Conservation (phyloP, 352 stramenopile species). For the Globisporangium ultimum region DNA sequence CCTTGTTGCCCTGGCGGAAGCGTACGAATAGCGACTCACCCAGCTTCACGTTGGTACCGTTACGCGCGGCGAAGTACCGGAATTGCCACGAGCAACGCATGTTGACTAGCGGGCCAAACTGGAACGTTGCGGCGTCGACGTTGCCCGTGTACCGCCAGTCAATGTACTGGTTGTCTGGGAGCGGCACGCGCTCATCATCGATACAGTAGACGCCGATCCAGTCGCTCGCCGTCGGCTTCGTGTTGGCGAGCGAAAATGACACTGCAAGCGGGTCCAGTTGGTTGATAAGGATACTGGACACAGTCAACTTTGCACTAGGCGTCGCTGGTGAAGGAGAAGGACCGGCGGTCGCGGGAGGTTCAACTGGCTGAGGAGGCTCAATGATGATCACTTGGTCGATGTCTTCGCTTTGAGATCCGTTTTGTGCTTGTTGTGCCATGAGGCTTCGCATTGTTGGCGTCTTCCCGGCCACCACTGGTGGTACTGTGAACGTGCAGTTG, state of each 20-base stretch:
- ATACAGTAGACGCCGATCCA: conserved; percentile 19
- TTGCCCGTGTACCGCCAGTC: conserved; percentile 11
- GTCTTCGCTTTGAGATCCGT: too few species aligned
- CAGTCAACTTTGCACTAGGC: conserved; percentile 4
- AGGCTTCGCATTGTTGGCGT: too few species aligned
- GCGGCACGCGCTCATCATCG: conserved; percentile 6
- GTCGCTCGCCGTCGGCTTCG: conserved; percentile 17
- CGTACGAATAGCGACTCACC: conserved; percentile 19
- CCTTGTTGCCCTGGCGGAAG: conserved; percentile 20
- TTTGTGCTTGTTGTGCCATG: too few species aligned
- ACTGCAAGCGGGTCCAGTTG: conserved; percentile 15
- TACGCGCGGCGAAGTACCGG: conserved; percentile 17
- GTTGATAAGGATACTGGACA: conserved; percentile 14
- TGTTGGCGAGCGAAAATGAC: conserved; percentile 16
- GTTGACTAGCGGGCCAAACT: conserved; percentile 23
- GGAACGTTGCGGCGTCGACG: conserved; percentile 5
- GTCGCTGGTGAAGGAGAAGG: not conserved
- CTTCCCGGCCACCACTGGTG: not conserved
- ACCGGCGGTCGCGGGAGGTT: too few species aligned
- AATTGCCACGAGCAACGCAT: conserved; percentile 27
- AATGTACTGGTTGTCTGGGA: conserved; percentile 14
- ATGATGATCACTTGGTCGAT: too few species aligned
- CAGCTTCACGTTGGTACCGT: conserved; percentile 15
- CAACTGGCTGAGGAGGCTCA: too few species aligned
- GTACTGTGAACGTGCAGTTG: conserved; percentile 7